These are phyloP conservation scores for Prunus dulcis DNA, from an alignment of 306 rosid genomes.

Conservation along the genomic window DNA sequence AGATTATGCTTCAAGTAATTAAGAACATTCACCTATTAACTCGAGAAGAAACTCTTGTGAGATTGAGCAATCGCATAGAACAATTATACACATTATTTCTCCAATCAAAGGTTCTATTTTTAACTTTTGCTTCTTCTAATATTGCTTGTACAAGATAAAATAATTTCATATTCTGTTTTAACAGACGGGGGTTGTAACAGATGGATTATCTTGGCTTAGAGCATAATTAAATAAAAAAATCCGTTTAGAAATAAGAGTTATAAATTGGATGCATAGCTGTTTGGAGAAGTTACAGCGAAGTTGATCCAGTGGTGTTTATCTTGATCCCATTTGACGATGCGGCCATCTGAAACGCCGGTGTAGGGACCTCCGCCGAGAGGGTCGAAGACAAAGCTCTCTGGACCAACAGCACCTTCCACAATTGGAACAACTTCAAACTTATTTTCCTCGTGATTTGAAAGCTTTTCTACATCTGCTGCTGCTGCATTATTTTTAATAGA, in stretches of 20 bases:
- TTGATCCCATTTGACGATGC: slow-evolving; percentile 61
- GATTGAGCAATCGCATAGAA: too few species aligned
- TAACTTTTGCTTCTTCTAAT: too few species aligned
- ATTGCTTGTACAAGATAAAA: too few species aligned
- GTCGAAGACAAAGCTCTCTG: neutral
- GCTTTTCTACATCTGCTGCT: neutral
- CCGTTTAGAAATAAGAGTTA: neutral
- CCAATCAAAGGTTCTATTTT: too few species aligned
- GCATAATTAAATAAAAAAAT: too few species aligned
- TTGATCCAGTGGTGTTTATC: slow-evolving; percentile 43
- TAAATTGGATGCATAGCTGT: slow-evolving; percentile 26
- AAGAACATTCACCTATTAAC: too few species aligned
- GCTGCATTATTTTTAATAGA: neutral
- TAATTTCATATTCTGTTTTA: too few species aligned
- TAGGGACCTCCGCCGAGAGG: neutral
- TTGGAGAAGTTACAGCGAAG: slow-evolving; percentile 51
- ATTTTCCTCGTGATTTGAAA: neutral
- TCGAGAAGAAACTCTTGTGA: too few species aligned
- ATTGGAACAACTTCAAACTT: neutral
- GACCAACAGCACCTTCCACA: neutral
- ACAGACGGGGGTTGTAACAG: too few species aligned
- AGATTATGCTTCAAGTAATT: too few species aligned
- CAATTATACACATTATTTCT: too few species aligned
- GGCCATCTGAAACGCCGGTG: slow-evolving; percentile 67
- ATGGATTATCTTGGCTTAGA: too few species aligned